Conservation (phyloP, 2,329 filamentous ascomycete species). For the Aspergillus latus region DNA sequence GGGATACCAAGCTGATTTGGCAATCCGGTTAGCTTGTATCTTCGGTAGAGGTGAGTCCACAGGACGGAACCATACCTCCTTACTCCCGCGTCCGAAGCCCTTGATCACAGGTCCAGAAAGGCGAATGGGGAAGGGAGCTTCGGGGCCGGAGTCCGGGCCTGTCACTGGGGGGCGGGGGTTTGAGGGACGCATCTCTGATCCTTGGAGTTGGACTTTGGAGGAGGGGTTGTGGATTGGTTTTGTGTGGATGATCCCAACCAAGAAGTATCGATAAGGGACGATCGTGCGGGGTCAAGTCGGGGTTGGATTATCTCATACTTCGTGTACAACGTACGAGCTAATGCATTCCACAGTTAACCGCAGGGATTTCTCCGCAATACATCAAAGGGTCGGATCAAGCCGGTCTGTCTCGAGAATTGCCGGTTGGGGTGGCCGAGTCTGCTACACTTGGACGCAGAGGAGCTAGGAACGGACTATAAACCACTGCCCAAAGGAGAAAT, state of each 20-base stretch:
- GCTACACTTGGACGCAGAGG: too few species aligned
- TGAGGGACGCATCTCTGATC: conserved; percentile 46
- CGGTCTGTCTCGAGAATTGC: too few species aligned
- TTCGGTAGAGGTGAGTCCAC: background rate
- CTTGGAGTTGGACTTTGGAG: background rate
- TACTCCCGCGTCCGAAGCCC: conserved; percentile 90
- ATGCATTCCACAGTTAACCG: too few species aligned
- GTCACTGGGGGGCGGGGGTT: conserved; percentile 66
- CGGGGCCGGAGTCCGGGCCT: conserved; percentile 71
- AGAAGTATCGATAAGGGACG: conserved; percentile 7
- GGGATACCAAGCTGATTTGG: conserved; percentile 78
- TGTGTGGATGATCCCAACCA: background rate
- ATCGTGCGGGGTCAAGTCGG: background rate
- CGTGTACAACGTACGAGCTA: background rate
- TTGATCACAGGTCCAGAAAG: conserved; percentile 86
- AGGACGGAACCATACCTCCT: conserved; percentile 64
- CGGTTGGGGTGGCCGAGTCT: too few species aligned
- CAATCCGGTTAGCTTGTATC: background rate
- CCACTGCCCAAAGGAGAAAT: too few species aligned
- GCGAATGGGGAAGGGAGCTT: conserved; percentile 75
- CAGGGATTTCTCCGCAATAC: too few species aligned
- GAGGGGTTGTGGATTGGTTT: background rate
- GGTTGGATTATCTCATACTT: background rate
- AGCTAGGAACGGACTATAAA: too few species aligned
- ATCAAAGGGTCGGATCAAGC: too few species aligned